Evolutionary conservation across 129 eudicot genomes (phyloP).

Genomic region (Tagetes erecta): DNA sequence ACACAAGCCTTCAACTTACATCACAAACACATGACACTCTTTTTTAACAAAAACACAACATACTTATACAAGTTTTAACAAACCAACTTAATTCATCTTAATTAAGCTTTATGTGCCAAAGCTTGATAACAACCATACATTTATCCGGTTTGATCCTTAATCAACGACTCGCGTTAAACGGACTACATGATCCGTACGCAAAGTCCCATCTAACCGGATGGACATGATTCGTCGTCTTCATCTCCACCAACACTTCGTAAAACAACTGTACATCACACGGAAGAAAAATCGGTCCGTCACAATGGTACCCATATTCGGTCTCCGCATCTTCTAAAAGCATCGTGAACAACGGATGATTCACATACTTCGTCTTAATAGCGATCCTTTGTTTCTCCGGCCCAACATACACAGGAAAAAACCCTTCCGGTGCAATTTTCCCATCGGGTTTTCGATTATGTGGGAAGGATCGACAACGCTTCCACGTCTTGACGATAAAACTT

Average conservation of each 20-base stretch:
- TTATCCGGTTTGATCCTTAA: conserved; percentile 32
- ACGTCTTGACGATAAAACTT: conserved; percentile 48
- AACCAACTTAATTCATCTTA: conserved; percentile 33
- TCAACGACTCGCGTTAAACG: conserved; percentile 52
- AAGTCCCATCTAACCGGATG: conserved; percentile 24
- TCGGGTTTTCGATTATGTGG: neutral
- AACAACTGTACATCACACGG: conserved; percentile 77
- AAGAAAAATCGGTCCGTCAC: conserved; percentile 65
- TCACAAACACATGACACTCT: neutral
- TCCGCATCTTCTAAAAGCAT: conserved; percentile 80
- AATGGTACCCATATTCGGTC: conserved; percentile 53
- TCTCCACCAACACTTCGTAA: conserved; percentile 55
- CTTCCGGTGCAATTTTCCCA: conserved; percentile 44
- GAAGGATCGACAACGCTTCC: conserved; percentile 50
- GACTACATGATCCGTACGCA: conserved; percentile 42
- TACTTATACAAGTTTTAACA: neutral
- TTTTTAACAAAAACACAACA: neutral
- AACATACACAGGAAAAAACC: conserved; percentile 66
- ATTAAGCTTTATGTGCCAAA: conserved; percentile 44
- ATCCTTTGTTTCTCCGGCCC: conserved; percentile 75
- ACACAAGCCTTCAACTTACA: neutral
- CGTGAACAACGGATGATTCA: conserved; percentile 65
- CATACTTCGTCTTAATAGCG: conserved; percentile 52
- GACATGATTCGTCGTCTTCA: conserved; percentile 37
- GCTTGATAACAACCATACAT: conserved; percentile 43